Percentiles rank a stretch among this genome's conserved stretches.
Conservation (phyloP, 768 basidiomycete genomes). For the Suillus occidentalis region DNA sequence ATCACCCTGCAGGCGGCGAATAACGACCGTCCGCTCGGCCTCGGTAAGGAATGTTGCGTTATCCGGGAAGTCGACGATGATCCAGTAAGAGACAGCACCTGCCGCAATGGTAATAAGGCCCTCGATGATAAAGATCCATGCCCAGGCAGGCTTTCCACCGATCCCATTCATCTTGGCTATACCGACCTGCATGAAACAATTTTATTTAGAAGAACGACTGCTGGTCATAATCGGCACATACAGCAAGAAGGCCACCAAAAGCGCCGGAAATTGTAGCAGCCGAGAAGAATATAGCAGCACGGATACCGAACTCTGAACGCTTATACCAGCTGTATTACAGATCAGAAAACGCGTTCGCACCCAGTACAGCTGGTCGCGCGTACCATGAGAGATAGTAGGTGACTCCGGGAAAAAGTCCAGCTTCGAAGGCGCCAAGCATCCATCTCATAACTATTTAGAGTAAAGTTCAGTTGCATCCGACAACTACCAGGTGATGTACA, state of each 20-base stretch:
- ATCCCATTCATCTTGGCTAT: constrained; percentile 74
- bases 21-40: constrained; percentile 63
- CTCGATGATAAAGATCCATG: constrained; percentile 80
- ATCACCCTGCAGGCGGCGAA: constrained; percentile 65
- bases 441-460: constrained; percentile 56
- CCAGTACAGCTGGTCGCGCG: constrained; percentile 16
- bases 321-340: constrained; percentile 50
- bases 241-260: constrained; percentile 75
- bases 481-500: constrained; percentile 16
- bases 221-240: constrained; percentile 25
- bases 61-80: constrained; percentile 83
- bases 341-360: constrained; percentile 33
- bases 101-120: constrained; percentile 70
- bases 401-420: constrained; percentile 42
- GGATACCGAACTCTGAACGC: constrained; percentile 73
- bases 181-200: constrained; percentile 38
- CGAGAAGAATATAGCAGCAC: constrained; percentile 68
- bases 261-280: constrained; percentile 83
- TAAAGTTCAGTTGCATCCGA: neutral
- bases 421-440: constrained; percentile 75
- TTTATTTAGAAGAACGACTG: neutral
- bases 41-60: constrained; percentile 77
- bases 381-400: constrained; percentile 76
- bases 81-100: constrained; percentile 65
- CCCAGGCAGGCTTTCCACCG: constrained; percentile 62